phyloP scores from a whole-genome alignment of 345 rosid species.

The Melastoma malabathricum region DNA sequence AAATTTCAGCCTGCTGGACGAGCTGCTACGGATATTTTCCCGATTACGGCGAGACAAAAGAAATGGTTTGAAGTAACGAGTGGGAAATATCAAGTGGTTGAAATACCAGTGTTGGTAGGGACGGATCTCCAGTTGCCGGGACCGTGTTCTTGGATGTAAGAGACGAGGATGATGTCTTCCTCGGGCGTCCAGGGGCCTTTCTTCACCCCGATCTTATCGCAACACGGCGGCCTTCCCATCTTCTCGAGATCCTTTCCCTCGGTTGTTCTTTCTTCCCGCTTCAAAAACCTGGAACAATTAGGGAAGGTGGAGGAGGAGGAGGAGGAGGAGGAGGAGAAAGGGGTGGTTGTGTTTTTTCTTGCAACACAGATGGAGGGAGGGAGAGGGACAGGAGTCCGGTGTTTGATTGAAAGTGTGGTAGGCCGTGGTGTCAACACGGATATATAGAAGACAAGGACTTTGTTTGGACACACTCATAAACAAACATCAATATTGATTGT shows the following conservation, averaged over 20 bases:
- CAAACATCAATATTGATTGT: too few species aligned
- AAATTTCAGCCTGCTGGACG: too few species aligned
- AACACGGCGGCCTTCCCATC: conserved; percentile 93
- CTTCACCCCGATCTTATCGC: conserved; percentile 73
- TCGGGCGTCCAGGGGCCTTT: conserved; percentile 99
- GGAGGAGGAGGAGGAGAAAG: neutral
- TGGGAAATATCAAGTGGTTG: too few species aligned
- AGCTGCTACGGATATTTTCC: too few species aligned
- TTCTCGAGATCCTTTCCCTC: conserved; percentile 3
- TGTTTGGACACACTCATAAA: too few species aligned
- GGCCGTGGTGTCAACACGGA: neutral
- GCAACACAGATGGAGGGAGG: neutral
- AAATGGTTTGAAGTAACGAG: too few species aligned
- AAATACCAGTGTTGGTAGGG: conserved; percentile 66
- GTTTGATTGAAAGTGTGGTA: neutral
- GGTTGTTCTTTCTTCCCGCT: conserved; percentile 2
- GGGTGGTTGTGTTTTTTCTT: neutral
- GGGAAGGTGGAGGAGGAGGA: neutral
- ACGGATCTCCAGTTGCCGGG: conserved; percentile 95
- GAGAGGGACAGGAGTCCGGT: conserved; percentile 3
- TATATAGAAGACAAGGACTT: neutral
- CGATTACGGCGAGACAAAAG: too few species aligned
- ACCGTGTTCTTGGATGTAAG: conserved; percentile 83
- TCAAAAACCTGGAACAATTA: conserved; percentile 1
- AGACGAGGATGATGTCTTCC: conserved; percentile 85